Conservation (phyloP, 139 green algal species). For the Yamagishiella unicocca region DNA sequence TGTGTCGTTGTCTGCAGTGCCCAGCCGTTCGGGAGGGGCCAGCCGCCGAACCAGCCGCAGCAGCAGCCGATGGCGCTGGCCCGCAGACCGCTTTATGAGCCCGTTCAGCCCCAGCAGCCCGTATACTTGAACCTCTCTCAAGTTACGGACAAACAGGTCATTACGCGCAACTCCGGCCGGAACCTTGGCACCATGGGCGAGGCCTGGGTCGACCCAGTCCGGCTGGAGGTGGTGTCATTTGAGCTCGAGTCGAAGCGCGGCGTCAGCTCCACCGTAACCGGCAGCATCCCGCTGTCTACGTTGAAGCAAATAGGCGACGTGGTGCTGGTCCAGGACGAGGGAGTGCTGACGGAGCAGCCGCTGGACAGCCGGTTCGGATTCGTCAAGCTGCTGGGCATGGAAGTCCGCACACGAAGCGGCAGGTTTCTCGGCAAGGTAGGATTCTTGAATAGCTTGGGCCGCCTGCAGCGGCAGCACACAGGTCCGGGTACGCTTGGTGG, state of each 20-base stretch:
- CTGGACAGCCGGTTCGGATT: constrained; percentile 67
- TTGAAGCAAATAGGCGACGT: constrained; percentile 85
- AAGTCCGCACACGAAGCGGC: constrained; percentile 71
- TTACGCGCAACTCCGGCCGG: constrained; percentile 72
- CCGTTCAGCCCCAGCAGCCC: neutral
- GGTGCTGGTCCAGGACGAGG: constrained; percentile 83
- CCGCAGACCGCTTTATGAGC: neutral
- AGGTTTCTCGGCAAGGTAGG: constrained; percentile 74
- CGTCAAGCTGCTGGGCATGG: constrained; percentile 68
- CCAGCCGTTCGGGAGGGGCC: neutral
- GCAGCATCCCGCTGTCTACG: constrained; percentile 68
- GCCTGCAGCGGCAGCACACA: too few species aligned
- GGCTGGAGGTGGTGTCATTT: constrained; percentile 69
- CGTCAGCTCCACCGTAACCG: constrained; percentile 37
- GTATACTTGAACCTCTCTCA: constrained; percentile 49
- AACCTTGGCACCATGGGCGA: constrained; percentile 74
- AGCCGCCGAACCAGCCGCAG: neutral
- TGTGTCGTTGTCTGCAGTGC: neutral
- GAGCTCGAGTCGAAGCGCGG: constrained; percentile 71
- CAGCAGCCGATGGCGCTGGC: constrained; percentile 29
- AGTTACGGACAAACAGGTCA: constrained; percentile 68
- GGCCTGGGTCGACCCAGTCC: constrained; percentile 75
- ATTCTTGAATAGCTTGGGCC: too few species aligned
- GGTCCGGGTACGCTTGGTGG: too few species aligned
- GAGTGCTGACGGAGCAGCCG: constrained; percentile 60